A percentile compares a stretch with the other conserved stretches of the same genome.
Evolutionary conservation across 2,329 filamentous ascomycete species (phyloP).

Genomic region (Penicillium brasilianum): DNA sequence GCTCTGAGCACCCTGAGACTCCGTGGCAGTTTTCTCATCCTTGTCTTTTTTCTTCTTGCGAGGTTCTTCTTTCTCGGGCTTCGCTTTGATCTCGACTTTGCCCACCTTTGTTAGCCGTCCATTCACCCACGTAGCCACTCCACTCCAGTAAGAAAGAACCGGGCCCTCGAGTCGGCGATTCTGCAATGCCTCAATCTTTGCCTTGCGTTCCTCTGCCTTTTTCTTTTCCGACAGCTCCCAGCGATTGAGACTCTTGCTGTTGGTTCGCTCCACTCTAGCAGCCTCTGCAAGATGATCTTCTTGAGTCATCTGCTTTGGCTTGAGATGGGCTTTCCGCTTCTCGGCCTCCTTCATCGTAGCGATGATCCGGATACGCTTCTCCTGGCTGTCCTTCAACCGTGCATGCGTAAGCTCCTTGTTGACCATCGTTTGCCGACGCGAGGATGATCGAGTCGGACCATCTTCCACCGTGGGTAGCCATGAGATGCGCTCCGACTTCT

Average conservation of each 20-base stretch:
- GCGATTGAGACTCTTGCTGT: constrained; percentile 85
- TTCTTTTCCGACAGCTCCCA: constrained; percentile 95
- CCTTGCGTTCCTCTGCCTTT: constrained; percentile 80
- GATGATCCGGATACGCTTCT: constrained; percentile 53
- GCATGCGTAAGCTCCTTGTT: constrained; percentile 65
- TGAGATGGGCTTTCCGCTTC: constrained; percentile 69
- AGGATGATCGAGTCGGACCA: constrained; percentile 66
- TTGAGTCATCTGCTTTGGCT: constrained; percentile 84
- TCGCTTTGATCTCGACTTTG: constrained; percentile 57
- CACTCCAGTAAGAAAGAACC: constrained; percentile 91
- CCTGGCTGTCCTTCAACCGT: constrained; percentile 55
- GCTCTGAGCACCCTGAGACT: constrained; percentile 23
- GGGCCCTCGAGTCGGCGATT: constrained; percentile 86
- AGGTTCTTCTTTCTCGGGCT: constrained; percentile 40
- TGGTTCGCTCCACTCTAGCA: constrained; percentile 79
- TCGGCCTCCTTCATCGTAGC: constrained; percentile 66
- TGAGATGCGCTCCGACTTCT: constrained; percentile 72
- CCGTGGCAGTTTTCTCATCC: constrained; percentile 33
- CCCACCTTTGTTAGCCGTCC: constrained; percentile 75
- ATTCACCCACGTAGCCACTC: constrained; percentile 80
- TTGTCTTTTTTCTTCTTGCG: constrained; percentile 40
- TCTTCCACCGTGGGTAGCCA: constrained; percentile 70
- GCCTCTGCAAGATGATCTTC: constrained; percentile 83
- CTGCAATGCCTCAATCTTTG: constrained; percentile 84
- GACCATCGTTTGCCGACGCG: constrained; percentile 65